Evolutionary conservation across 176 grass and related monocot genomes (phyloP).

Genomic region (Aechmea fasciata): DNA sequence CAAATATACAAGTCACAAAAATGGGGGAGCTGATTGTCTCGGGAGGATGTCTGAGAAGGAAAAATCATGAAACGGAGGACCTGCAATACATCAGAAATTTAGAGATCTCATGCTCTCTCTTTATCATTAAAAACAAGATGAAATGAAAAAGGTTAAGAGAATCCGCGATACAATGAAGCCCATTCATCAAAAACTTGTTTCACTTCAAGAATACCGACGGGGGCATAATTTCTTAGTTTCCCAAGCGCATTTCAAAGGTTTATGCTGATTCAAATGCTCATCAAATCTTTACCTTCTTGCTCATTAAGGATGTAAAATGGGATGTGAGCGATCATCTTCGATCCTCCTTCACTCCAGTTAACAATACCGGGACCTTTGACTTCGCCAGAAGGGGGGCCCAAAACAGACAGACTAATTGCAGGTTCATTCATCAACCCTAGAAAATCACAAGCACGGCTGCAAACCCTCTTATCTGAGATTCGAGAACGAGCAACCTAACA

Average conservation of each 20-base stretch:
- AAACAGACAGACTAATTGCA: conserved; percentile 66
- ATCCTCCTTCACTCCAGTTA: conserved; percentile 75
- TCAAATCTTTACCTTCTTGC: conserved; percentile 53
- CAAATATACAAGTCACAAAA: neutral
- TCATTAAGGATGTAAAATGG: conserved; percentile 75
- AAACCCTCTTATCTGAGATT: conserved; percentile 75
- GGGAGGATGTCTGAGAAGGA: conserved; percentile 65
- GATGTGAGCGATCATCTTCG: conserved; percentile 79
- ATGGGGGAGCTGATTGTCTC: conserved; percentile 31
- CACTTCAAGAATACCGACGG: no score
- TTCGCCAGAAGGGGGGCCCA: conserved; percentile 50
- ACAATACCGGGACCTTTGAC: conserved; percentile 72
- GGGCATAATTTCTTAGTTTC: neutral
- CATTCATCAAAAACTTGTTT: neutral
- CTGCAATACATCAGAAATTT: conserved; percentile 33
- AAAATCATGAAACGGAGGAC: conserved; percentile 75
- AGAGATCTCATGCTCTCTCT: neutral
- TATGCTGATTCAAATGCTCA: neutral
- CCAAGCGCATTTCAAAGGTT: neutral
- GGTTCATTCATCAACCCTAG: conserved; percentile 89
- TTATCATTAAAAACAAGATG: neutral
- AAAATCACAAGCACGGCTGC: conserved; percentile 81
- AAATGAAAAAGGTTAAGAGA: no score
- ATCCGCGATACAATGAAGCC: neutral
- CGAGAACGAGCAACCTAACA: conserved; percentile 65